Conservation (phyloP, 2,329 filamentous ascomycete genomes). For the Aureobasidium sp. region DNA sequence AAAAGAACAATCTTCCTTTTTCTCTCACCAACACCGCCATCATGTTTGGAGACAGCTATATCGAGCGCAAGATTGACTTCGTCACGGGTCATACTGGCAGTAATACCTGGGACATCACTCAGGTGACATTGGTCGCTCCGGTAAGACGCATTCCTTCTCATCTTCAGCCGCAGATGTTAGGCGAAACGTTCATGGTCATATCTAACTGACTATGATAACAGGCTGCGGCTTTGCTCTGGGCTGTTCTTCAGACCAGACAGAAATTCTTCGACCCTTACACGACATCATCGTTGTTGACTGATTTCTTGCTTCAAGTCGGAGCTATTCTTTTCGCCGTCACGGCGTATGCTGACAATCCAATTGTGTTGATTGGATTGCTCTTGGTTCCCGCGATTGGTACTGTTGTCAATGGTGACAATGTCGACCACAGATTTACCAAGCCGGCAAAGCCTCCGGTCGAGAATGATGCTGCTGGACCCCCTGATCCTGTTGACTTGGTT, state of each 20-base stretch:
- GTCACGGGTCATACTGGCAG: slow-evolving; percentile 87
- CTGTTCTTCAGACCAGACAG: slow-evolving; percentile 72
- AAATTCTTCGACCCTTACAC: slow-evolving; percentile 75
- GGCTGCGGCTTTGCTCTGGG: slow-evolving; percentile 81
- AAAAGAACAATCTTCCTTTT: neutral
- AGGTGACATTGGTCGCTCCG: slow-evolving; percentile 74
- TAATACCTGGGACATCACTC: slow-evolving; percentile 74
- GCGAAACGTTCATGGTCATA: slow-evolving; percentile 18
- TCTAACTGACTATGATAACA: slow-evolving; percentile 32
- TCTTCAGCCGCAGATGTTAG: neutral
- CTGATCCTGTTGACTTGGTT: slow-evolving; percentile 41
- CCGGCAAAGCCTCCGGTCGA: slow-evolving; percentile 18
- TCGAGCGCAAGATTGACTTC: slow-evolving; percentile 87
- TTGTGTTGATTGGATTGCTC: slow-evolving; percentile 67
- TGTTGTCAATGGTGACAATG: slow-evolving; percentile 31
- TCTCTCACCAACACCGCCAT: neutral
- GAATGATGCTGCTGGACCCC: slow-evolving; percentile 17
- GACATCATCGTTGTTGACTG: slow-evolving; percentile 57
- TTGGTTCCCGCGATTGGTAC: slow-evolving; percentile 54
- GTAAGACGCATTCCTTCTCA: slow-evolving; percentile 44
- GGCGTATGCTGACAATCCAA: slow-evolving; percentile 65
- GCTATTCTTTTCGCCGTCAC: slow-evolving; percentile 79
- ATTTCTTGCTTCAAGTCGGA: slow-evolving; percentile 80
- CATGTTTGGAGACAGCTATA: slow-evolving; percentile 49
- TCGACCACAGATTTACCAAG: slow-evolving; percentile 14